These are phyloP conservation scores for Suillus cothurnatus DNA, from an alignment of 768 basidiomycete genomes.

Conservation along the genomic window DNA sequence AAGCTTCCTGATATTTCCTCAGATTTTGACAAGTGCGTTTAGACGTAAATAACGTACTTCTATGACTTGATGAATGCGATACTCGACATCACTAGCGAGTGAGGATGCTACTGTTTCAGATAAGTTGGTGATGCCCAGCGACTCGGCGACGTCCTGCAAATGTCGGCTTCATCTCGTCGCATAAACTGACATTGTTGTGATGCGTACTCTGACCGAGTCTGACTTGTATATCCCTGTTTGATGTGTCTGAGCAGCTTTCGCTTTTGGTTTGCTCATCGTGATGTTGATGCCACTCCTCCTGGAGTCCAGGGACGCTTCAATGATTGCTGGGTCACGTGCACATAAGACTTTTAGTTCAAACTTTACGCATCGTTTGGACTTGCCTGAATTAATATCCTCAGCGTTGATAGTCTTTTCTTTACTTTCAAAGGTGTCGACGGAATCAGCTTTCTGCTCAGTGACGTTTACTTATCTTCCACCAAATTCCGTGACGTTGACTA, in stretches of 20 bases:
- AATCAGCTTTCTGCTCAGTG: too few species aligned
- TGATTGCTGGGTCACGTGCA: not conserved
- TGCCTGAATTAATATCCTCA: too few species aligned
- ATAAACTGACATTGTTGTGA: constrained; percentile 14
- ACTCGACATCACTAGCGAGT: constrained; percentile 95
- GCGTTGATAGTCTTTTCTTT: too few species aligned
- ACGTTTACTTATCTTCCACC: too few species aligned
- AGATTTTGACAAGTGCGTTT: not conserved
- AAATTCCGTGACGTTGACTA: too few species aligned
- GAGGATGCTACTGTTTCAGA: constrained; percentile 79
- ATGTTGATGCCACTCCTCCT: not conserved
- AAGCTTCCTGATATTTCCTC: constrained; percentile 64
- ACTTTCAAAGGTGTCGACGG: too few species aligned
- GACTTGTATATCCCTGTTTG: constrained; percentile 66
- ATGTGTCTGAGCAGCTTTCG: constrained; percentile 46
- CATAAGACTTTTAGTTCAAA: too few species aligned
- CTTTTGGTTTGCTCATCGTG: constrained; percentile 47
- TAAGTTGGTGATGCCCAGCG: constrained; percentile 72
- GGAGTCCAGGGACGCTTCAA: not conserved
- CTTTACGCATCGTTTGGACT: too few species aligned
- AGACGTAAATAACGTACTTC: constrained; percentile 54
- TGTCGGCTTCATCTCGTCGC: constrained; percentile 14
- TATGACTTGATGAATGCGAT: constrained; percentile 91
- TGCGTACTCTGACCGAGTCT: constrained; percentile 61
- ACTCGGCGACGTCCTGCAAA: constrained; percentile 87